Evolutionary conservation across 176 grass and related monocot species (phyloP), one percentile per base, ranked within the genome.

Genomic region (maize (Zea mays)): DNA sequence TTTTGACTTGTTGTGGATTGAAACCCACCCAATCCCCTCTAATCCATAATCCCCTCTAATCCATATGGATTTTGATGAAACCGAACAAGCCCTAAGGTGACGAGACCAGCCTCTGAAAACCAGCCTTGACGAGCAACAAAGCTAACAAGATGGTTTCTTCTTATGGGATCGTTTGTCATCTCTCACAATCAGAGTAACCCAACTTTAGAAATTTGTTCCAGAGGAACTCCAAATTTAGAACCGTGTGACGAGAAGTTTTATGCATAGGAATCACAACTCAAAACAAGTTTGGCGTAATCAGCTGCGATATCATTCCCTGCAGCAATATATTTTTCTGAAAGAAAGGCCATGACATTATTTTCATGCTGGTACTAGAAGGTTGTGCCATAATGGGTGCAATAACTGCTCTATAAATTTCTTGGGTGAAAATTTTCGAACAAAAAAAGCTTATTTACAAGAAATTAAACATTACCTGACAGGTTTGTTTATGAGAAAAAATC

Each of bases 401-500:
- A 64, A 63, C n/a, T 54, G 20, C 27, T 37, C 27, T 27, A 27
- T 27, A 27, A 27, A n/a, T 35, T 54, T 71, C 11, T 40, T 44
- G 39, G 54, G 65, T 10, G 10, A 50, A 46, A 34, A 44, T 62
- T 27, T 27, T 58, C 10, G 1, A 71, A 61, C 55, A 61, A 57
- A 73, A 58, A 39, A 40, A 70, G 12, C 2, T 27, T 27, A 55
- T 16, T 59, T 47, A 71, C 4, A n/a, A 63, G 64, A 65, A 85
- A 27, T 27, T 66, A 15, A 43, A 66, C 0, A 76, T 77, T 85
- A 85, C 77, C 87, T 85, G 50, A 85, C 50, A 40, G 43, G 40
- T 70, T 65, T 67, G 54, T 74, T 74, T 66, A 90, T 34, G 86
- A 93, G 50, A 97, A 93, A 88, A 86, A 94, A 82, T 93, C 91